These are phyloP conservation scores for Parsonsia alboflavescens DNA, from an alignment of 257 asterid species.

Conservation along the genomic window DNA sequence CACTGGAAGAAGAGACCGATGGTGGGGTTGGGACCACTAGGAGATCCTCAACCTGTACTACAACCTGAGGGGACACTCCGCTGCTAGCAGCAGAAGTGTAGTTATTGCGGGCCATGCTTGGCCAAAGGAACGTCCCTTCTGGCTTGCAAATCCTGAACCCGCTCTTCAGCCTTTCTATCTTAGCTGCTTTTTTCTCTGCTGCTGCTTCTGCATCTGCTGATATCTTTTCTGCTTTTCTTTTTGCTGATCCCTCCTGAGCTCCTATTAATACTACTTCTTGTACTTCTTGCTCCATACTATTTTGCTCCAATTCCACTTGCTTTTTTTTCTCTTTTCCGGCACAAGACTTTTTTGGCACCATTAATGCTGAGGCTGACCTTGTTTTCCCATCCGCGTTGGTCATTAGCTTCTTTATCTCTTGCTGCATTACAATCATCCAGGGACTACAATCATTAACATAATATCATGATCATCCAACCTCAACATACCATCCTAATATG, in stretches of 20 bases:
- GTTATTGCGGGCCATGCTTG: slow-evolving; percentile 63
- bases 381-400: slow-evolving; percentile 28
- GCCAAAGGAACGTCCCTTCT: slow-evolving; percentile 96
- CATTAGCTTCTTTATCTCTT: slow-evolving; percentile 35
- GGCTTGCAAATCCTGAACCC: slow-evolving; percentile 98
- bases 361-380: slow-evolving; percentile 39
- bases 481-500: not conserved
- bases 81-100: slow-evolving; percentile 10
- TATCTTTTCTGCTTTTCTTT: slow-evolving; percentile 14
- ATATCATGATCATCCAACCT: not conserved
- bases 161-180: slow-evolving; percentile 82
- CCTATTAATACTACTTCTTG: slow-evolving; percentile 31
- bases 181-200: slow-evolving; percentile 78
- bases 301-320: slow-evolving; percentile 17
- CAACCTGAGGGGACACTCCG: slow-evolving; percentile 34
- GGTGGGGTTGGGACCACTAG: slow-evolving; percentile 75
- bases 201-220: slow-evolving; percentile 13
- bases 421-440: slow-evolving; percentile 40
- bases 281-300: slow-evolving; percentile 26
- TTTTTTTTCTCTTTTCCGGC: slow-evolving; percentile 31
- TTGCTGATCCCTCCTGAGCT: slow-evolving; percentile 24
- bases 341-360: slow-evolving; percentile 26
- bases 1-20: slow-evolving; percentile 73
- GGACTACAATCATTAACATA: slow-evolving; percentile 6
- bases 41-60: slow-evolving; percentile 64